A percentile compares a stretch with the other conserved stretches of the same genome.
Evolutionary conservation across 129 eudicot species (phyloP).

Genomic region (Solidago caesia): DNA sequence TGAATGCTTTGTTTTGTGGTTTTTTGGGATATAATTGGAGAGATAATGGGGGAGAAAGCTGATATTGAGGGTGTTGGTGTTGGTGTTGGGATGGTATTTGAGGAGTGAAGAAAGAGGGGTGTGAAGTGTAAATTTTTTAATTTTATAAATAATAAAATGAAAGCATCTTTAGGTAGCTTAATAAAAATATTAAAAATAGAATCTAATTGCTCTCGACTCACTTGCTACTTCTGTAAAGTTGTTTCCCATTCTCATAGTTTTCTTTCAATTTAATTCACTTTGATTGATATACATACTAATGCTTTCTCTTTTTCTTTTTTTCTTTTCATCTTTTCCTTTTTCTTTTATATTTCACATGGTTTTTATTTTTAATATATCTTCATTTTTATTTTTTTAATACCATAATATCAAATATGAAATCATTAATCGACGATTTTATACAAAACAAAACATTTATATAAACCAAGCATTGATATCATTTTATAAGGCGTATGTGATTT

Average conservation of each 20-base stretch:
- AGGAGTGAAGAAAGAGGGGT: slow-evolving; percentile 58
- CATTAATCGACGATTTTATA: no score
- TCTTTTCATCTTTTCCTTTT: slow-evolving; percentile 16
- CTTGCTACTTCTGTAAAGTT: slow-evolving; percentile 48
- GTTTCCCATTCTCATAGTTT: slow-evolving; percentile 32
- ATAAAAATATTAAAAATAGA: slow-evolving; percentile 10
- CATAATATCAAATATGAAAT: no score
- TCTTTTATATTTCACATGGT: slow-evolving; percentile 14
- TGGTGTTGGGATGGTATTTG: slow-evolving; percentile 40
- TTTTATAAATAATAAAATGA: neutral
- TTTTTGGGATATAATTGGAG: slow-evolving; percentile 2
- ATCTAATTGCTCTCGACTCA: slow-evolving; percentile 34
- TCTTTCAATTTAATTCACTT: slow-evolving; percentile 12
- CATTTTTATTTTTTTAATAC: no score
- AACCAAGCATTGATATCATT: no score
- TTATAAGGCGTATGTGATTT: no score
- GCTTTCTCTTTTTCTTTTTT: slow-evolving; percentile 21
- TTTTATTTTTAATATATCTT: slow-evolving; percentile 4
- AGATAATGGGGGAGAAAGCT: slow-evolving; percentile 20
- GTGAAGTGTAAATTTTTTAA: slow-evolving; percentile 19
- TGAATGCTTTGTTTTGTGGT: slow-evolving; percentile 36
- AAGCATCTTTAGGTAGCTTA: neutral
- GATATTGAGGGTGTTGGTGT: slow-evolving; percentile 28
- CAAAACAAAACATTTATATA: no score
- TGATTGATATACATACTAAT: slow-evolving; percentile 14